Percentiles rank a stretch among this genome's conserved stretches.
phyloP scores from a whole-genome alignment of 148 eudicot genomes.

The Persicaria maculosa region DNA sequence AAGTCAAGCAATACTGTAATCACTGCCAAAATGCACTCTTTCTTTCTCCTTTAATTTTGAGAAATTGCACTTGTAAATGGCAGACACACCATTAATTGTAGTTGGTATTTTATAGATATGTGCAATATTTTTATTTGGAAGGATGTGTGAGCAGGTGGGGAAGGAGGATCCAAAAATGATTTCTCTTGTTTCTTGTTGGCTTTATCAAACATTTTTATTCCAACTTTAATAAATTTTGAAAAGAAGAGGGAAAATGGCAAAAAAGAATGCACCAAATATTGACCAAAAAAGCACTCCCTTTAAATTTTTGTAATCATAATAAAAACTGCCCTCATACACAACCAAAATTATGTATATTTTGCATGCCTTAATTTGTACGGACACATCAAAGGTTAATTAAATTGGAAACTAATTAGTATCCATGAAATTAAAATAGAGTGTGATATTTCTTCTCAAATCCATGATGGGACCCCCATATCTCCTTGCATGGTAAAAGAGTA shows the following conservation, averaged over 20 bases:
- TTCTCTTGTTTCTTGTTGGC: slow-evolving; percentile 9
- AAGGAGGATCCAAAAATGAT: slow-evolving; percentile 11
- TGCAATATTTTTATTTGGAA: not conserved
- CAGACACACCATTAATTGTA: not conserved
- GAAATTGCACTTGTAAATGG: slow-evolving; percentile 1
- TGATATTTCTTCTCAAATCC: slow-evolving; percentile 6
- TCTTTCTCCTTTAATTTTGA: not conserved
- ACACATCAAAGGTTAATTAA: too few relatives aligned
- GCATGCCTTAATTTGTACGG: too few relatives aligned
- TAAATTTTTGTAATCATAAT: not conserved
- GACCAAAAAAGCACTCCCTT: slow-evolving; percentile 4
- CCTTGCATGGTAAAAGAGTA: slow-evolving; percentile 8
- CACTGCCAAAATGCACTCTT: not conserved
- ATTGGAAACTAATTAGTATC: not conserved
- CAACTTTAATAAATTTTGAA: not conserved
- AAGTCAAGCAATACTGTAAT: not conserved
- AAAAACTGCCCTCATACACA: slow-evolving; percentile 1
- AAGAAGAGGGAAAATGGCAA: not conserved
- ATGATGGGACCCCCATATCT: slow-evolving; percentile 17
- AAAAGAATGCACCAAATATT: slow-evolving; percentile 7
- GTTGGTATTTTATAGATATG: not conserved
- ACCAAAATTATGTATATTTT: not conserved
- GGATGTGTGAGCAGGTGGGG: slow-evolving; percentile 11
- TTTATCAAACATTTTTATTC: not conserved
- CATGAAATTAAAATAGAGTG: not conserved